Conservation (phyloP, 2,329 filamentous ascomycete species). For the Claviceps sp. region DNA sequence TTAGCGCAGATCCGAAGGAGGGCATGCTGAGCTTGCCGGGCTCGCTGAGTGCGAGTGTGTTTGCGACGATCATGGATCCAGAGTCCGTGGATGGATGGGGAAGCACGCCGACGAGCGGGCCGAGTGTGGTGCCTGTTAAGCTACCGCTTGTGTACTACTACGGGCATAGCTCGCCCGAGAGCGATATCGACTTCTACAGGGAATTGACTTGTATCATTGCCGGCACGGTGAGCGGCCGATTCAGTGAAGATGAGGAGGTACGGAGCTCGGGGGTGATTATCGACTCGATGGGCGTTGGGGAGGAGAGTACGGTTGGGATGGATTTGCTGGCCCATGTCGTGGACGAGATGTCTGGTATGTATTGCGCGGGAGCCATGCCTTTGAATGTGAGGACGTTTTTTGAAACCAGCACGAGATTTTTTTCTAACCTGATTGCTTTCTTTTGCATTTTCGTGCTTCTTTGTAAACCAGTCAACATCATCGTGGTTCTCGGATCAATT, state of each 20-base stretch:
- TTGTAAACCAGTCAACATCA: conserved; percentile 50
- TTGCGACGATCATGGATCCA: conserved; percentile 76
- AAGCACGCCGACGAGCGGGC: conserved; percentile 78
- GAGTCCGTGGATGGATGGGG: conserved; percentile 73
- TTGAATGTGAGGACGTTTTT: no score
- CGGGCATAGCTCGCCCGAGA: conserved; percentile 59
- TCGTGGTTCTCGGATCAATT: conserved; percentile 72
- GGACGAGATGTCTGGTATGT: conserved; percentile 37
- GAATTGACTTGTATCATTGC: conserved; percentile 64
- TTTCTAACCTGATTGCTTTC: background rate
- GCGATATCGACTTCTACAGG: conserved; percentile 60
- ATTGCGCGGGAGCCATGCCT: no score
- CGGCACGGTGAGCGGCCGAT: conserved; percentile 60
- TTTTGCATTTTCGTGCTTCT: background rate
- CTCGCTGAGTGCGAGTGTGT: conserved; percentile 73
- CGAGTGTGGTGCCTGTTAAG: conserved; percentile 79
- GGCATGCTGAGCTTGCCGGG: conserved; percentile 67
- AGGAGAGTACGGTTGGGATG: conserved; percentile 51
- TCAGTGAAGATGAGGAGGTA: conserved; percentile 62
- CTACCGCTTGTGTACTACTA: conserved; percentile 85
- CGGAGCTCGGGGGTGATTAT: conserved; percentile 69
- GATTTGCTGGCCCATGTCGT: conserved; percentile 70
- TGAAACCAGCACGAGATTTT: no score
- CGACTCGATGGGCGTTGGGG: conserved; percentile 63
- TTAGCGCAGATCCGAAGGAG: conserved; percentile 76